Conservation (phyloP, 805 yeast genomes). For the Candida saitoana region DNA sequence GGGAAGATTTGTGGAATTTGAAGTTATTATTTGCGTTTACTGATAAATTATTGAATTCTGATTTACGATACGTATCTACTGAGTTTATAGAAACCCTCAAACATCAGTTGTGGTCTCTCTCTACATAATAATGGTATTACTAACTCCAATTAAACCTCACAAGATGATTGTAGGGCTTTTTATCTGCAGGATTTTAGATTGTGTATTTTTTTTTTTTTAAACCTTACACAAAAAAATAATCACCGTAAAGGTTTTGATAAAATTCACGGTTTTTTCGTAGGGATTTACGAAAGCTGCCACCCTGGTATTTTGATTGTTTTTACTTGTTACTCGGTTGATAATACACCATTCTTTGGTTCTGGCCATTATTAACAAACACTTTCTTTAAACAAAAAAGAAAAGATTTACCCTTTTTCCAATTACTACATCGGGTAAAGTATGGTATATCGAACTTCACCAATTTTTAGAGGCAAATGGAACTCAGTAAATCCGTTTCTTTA, state of each 20-base stretch:
- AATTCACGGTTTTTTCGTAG: not conserved
- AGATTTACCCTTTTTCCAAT: not conserved
- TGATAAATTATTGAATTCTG: slow-evolving; percentile 38
- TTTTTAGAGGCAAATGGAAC: slow-evolving; percentile 8
- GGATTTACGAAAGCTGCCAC: not conserved
- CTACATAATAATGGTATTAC: not conserved
- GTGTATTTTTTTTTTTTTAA: not conserved
- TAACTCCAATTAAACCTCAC: not conserved
- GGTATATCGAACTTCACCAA: slow-evolving; percentile 1
- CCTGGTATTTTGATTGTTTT: not conserved
- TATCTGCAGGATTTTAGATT: not conserved
- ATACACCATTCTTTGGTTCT: not conserved
- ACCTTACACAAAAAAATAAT: not conserved
- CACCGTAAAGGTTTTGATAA: not conserved
- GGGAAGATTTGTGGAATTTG: slow-evolving; percentile 63
- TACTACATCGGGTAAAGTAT: not conserved
- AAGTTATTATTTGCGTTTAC: slow-evolving; percentile 58
- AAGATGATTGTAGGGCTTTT: not conserved
- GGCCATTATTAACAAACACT: not conserved
- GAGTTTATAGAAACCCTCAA: slow-evolving; percentile 54
- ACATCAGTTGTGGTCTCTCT: slow-evolving; percentile 35
- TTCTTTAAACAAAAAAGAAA: not conserved
- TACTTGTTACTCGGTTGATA: not conserved
- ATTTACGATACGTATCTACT: slow-evolving; percentile 42
- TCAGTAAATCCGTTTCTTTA: slow-evolving; percentile 23